Evolutionary conservation across 805 yeast genomes (phyloP).

Genomic region (Candida cerambycidarum): DNA sequence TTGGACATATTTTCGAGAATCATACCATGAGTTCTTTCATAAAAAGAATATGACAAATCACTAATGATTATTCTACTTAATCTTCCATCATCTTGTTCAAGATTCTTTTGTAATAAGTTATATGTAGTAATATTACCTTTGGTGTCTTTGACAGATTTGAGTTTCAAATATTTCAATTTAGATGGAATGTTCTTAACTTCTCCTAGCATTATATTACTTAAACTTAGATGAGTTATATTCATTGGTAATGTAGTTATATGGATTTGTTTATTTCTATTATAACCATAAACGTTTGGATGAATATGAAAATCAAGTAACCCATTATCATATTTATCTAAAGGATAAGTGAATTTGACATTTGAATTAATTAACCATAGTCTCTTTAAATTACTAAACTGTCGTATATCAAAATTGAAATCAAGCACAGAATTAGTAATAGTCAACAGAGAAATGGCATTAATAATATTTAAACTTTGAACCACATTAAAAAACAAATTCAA

Average conservation of each 20-base stretch:
- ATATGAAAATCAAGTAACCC: constrained; percentile 10
- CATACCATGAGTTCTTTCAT: neutral
- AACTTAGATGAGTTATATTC: constrained; percentile 10
- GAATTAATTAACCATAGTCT: constrained; percentile 20
- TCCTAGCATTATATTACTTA: constrained; percentile 15
- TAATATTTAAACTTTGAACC: neutral
- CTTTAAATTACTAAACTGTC: constrained; percentile 12
- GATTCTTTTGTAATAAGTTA: constrained; percentile 2
- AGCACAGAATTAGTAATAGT: constrained; percentile 15
- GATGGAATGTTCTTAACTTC: constrained; percentile 3
- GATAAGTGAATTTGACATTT: constrained; percentile 10
- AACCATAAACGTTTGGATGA: constrained; percentile 19
- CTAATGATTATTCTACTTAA: constrained; percentile 6
- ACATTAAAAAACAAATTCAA: constrained; percentile 6
- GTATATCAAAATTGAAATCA: constrained; percentile 14
- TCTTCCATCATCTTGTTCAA: neutral
- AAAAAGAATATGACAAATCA: neutral
- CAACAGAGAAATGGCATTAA: constrained; percentile 4
- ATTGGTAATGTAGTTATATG: constrained; percentile 14
- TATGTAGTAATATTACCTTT: constrained; percentile 8
- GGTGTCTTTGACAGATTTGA: constrained; percentile 11
- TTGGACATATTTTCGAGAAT: neutral
- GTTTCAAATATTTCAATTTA: constrained; percentile 4
- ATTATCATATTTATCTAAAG: constrained; percentile 8
- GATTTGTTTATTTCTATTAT: constrained; percentile 13